Evolutionary conservation across 306 rosid genomes (phyloP).

Genomic region (Prunus salicina): DNA sequence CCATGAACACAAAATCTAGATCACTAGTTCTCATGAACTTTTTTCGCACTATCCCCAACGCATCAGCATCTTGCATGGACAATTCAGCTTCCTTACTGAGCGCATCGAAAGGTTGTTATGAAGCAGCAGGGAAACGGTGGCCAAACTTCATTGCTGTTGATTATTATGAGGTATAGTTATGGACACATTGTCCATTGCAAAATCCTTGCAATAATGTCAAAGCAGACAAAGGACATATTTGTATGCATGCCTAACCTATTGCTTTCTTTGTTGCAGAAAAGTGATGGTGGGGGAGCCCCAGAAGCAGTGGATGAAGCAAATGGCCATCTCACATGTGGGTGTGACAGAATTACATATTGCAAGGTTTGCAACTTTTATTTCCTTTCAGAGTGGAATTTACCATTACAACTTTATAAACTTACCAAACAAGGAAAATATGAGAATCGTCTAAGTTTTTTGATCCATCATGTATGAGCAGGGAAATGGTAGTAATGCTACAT

Average conservation of each 20-base stretch:
- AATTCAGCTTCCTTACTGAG: slow-evolving; percentile 66
- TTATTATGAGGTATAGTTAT: slow-evolving; percentile 57
- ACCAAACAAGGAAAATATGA: not conserved
- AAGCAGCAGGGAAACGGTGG: slow-evolving; percentile 76
- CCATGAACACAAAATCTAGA: slow-evolving; percentile 58
- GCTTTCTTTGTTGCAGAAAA: slow-evolving; percentile 50
- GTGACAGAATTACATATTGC: slow-evolving; percentile 87
- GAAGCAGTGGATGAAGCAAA: slow-evolving; percentile 86
- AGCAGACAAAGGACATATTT: not conserved
- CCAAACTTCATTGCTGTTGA: slow-evolving; percentile 93
- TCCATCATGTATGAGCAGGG: slow-evolving; percentile 38
- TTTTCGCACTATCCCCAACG: slow-evolving; percentile 63
- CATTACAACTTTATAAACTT: not conserved
- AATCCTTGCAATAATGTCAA: not conserved
- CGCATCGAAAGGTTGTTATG: slow-evolving; percentile 59
- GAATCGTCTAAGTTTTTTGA: not conserved
- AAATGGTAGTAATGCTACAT: slow-evolving; percentile 49
- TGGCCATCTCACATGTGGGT: slow-evolving; percentile 92
- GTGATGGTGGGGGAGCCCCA: slow-evolving; percentile 95
- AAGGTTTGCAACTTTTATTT: slow-evolving; percentile 50
- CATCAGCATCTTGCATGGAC: slow-evolving; percentile 50
- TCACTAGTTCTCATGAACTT: slow-evolving; percentile 66
- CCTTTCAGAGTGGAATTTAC: not conserved
- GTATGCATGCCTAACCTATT: not conserved
- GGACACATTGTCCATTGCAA: not conserved